Evolutionary conservation across 1,284 basidiomycete genomes (phyloP), one percentile per base, ranked within the genome.

Genomic region (Leccinum pachyderme): DNA sequence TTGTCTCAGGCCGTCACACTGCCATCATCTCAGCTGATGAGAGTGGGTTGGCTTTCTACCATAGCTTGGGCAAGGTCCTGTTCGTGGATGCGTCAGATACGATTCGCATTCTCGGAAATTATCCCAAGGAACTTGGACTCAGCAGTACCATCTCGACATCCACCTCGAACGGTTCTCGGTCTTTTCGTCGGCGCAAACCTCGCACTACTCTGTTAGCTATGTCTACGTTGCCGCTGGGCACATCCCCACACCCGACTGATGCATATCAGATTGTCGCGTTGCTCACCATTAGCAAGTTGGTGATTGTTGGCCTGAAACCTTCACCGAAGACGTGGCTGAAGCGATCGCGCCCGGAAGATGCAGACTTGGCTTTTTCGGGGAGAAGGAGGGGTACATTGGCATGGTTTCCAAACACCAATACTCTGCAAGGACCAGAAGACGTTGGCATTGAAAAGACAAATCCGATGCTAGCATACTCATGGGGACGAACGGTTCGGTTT

Each of bases 31-130:
- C 89, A 9, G 92, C 93, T 1, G 97, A 99, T 69, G 91, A 95
- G 57, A 77, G 84, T 58, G 97, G 97, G 0, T 79, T 98, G 4
- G 91, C 93, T 0, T 99, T 99, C 73, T 98, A 94, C 71, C 96
- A 98, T 72, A 93, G 90, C 52, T 77, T 99, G 2, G 95, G 97
- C 18, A 95, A 93, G 66, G 89, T 99, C 7, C 80, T 99, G 18
- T 98, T 98, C 59, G 90, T 99, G 13, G 94, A 97, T 53, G 95
- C 95, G 8, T 89, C 91, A 43, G 97, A 99, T 69, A 94, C 93
- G 11, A 82, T 99, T 35, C 86, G 97, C 13, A 92, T 99, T 58
- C 81, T 98, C 5, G 97, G 97, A 0, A 90, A 89, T 65, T 98
- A 98, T 70, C 89, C 91, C 7, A 79, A 84, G 18, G 81, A 84